phyloP scores from a whole-genome alignment of 805 yeast genomes.

The Starmerella sp. region DNA sequence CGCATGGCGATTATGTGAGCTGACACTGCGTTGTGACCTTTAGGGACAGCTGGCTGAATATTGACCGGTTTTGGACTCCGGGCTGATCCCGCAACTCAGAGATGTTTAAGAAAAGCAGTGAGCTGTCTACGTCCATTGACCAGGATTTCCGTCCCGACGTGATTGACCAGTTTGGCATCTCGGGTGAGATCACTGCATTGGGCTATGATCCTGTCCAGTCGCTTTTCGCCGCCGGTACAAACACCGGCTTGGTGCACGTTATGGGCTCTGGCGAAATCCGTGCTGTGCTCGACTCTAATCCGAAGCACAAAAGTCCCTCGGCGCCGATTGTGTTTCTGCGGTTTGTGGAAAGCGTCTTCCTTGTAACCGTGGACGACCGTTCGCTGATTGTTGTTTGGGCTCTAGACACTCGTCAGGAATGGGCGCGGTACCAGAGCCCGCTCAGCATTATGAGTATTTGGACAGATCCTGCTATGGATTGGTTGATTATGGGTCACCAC shows the following conservation, averaged over 20 bases:
- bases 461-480: slow-evolving; percentile 79
- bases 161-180: slow-evolving; percentile 43
- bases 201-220: slow-evolving; percentile 87
- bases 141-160: slow-evolving; percentile 24
- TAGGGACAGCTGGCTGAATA: neutral
- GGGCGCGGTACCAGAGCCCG: slow-evolving; percentile 52
- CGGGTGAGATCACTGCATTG: slow-evolving; percentile 52
- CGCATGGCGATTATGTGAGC: too few species aligned
- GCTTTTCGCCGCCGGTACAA: slow-evolving; percentile 69
- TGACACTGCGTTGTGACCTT: neutral
- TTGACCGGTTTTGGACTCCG: neutral
- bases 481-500: slow-evolving; percentile 67
- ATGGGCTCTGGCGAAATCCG: slow-evolving; percentile 78
- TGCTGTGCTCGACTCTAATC: slow-evolving; percentile 45
- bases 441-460: slow-evolving; percentile 58
- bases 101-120: slow-evolving; percentile 21
- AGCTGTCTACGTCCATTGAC: slow-evolving; percentile 23
- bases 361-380: slow-evolving; percentile 57
- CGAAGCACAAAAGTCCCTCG: slow-evolving; percentile 27
- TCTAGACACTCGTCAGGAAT: slow-evolving; percentile 46
- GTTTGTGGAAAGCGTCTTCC: slow-evolving; percentile 70
- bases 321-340: slow-evolving; percentile 39
- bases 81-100: neutral
- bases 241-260: slow-evolving; percentile 56
- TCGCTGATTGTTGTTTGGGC: slow-evolving; percentile 61